Base-by-base conservation (phyloP, 1,139 yeast species). In the Suhomyces bribrorum region DNA sequence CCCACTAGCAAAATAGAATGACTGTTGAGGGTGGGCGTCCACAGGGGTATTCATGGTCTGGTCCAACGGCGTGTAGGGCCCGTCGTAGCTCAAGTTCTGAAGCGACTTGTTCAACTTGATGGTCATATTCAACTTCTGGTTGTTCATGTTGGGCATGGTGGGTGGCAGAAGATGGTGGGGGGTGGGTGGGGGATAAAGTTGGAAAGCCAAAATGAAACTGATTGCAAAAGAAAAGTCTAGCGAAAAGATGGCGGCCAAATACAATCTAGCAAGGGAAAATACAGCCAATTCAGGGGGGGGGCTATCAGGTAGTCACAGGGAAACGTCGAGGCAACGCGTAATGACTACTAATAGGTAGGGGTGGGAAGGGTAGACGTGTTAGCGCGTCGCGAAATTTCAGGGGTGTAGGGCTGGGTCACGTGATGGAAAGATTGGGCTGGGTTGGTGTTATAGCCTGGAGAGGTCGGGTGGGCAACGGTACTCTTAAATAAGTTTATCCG, bases 1-100 rank as follows among this genome's bases (percentile, higher is more conserved):
- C 4, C 23, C 33, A 9, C 36, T 38, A 11, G 46, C 46, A 25
- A 41, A 39, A 27, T 40, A 33, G 38, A 34, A 31, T 22, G 38
- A 23, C 14, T 40, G 39, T 7, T 38, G 46, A n/a, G 34, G 37
- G 39, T 47, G 46, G 7, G 62, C 60, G 36, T 68, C 74, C 25
- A 65, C 43, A 1, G 77, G 77, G 4, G 77, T 72, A 32, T 52
- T 58, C 37, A 69, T 50, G 1, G 76, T 72, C 46, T 71, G 77
- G 33, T 71, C 77, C 36, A 69, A 54, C 11, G 77, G 77, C 2
- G 77, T 72, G 47, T 54, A 67, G n/a, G 77, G 77, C 18, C 60
- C 60, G 12, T 53, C 52, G 28, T 53, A 62, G 13, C 48, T 35
- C 34, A 56, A 43, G 42, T 55, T 54, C 30, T 43, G 53, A 34